phyloP scores from a whole-genome alignment of 305 asterid species.

The Solanum hybrid region DNA sequence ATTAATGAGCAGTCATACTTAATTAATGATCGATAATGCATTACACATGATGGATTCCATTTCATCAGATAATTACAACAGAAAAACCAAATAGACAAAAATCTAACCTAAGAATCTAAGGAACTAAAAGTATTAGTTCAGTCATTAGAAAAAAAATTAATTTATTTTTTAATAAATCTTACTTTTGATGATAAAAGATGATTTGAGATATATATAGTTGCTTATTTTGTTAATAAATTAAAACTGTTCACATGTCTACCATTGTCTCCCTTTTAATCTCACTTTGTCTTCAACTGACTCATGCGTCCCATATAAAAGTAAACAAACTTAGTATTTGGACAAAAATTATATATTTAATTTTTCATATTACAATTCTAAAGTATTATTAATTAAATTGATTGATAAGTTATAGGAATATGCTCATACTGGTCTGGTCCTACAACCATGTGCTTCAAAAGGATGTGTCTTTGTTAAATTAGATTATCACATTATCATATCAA shows the following conservation, averaged over 20 bases:
- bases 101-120: slow-evolving; percentile 7
- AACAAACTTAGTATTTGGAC: slow-evolving; percentile 1
- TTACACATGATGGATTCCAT: slow-evolving; percentile 1
- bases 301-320: background rate
- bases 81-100: background rate
- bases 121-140: background rate
- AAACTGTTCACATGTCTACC: slow-evolving; percentile 7
- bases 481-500: slow-evolving; percentile 4
- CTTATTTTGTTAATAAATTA: background rate
- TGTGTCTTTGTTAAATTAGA: slow-evolving; percentile 5
- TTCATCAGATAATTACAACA: slow-evolving; percentile 1
- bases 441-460: slow-evolving; percentile 13
- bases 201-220: slow-evolving; percentile 4
- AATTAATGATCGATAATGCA: background rate
- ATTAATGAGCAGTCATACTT: background rate
- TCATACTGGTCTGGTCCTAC: slow-evolving; percentile 19
- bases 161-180: background rate
- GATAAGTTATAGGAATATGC: background rate
- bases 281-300: background rate
- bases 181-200: background rate
- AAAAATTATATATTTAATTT: background rate
- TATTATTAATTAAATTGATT: background rate
- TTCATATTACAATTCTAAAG: background rate
- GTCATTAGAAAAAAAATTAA: background rate
- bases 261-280: background rate